phyloP scores from a whole-genome alignment of 2,329 filamentous ascomycete genomes.

The Xylariales sp. region DNA sequence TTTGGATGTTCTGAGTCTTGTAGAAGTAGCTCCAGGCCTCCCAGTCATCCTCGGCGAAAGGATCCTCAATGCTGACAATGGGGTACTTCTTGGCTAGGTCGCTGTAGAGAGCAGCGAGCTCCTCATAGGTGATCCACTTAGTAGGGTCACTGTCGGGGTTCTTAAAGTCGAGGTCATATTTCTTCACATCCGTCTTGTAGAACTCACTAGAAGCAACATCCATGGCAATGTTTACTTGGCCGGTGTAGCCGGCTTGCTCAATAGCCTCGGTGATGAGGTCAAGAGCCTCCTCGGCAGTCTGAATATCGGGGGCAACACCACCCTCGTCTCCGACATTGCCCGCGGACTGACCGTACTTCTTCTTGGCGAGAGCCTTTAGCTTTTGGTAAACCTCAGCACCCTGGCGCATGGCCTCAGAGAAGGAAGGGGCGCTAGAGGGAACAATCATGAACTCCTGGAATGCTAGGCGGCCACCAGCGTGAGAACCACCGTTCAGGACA shows the following conservation, averaged over 20 bases:
- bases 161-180: slow-evolving; percentile 99
- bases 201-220: slow-evolving; percentile 99
- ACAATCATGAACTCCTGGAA: slow-evolving; percentile 99
- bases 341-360: slow-evolving; percentile 98
- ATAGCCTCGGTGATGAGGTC: slow-evolving; percentile 96
- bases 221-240: slow-evolving; percentile 98
- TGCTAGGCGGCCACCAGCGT: slow-evolving; percentile 94
- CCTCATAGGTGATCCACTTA: slow-evolving; percentile 99
- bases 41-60: slow-evolving; percentile 99
- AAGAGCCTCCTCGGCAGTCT: slow-evolving; percentile 95
- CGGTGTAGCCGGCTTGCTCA: slow-evolving; percentile 93
- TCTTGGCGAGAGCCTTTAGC: slow-evolving; percentile 96
- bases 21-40: slow-evolving; percentile 99
- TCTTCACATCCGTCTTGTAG: slow-evolving; percentile 97
- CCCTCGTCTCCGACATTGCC: slow-evolving; percentile 99
- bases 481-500: slow-evolving; percentile 91
- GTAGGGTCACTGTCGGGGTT: slow-evolving; percentile 94
- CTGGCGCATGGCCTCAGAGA: slow-evolving; percentile 96
- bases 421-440: slow-evolving; percentile 84
- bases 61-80: slow-evolving; percentile 98
- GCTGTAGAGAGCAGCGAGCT: slow-evolving; percentile 93
- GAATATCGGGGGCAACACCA: slow-evolving; percentile 98
- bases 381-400: slow-evolving; percentile 98
- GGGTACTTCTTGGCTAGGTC: slow-evolving; percentile 93
- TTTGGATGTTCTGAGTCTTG: slow-evolving; percentile 98